Evolutionary conservation across 306 rosid species (phyloP).

Genomic region (Phaseolus lunatus): DNA sequence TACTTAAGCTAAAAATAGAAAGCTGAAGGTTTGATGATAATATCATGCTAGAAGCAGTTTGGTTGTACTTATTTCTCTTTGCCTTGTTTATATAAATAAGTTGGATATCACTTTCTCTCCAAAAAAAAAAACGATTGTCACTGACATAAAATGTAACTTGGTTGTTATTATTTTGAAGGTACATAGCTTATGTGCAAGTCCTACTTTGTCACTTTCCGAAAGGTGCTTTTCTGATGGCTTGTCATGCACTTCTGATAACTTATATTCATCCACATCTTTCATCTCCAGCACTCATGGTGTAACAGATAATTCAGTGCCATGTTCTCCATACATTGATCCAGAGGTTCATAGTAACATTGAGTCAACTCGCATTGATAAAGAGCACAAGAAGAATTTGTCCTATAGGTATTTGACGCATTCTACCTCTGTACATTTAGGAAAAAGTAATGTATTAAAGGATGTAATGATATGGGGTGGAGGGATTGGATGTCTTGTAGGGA

Average conservation of each 20-base stretch:
- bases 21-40: not conserved
- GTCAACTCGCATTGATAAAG: conserved; percentile 42
- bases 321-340: conserved; percentile 62
- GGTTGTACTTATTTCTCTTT: not conserved
- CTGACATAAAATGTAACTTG: conserved; percentile 33
- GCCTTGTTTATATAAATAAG: conserved; percentile 23
- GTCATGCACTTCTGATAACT: conserved; percentile 64
- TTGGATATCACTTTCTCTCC: conserved; percentile 11
- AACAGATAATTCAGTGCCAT: conserved; percentile 54
- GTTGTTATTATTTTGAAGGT: conserved; percentile 61
- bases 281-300: conserved; percentile 51
- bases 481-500: conserved; percentile 58
- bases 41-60: not conserved
- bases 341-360: conserved; percentile 50
- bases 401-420: conserved; percentile 50
- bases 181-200: conserved; percentile 78
- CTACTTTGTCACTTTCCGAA: conserved; percentile 75
- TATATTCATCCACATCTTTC: conserved; percentile 58
- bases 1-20: conserved; percentile 24
- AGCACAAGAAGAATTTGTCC: conserved; percentile 49
- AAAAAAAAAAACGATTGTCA: not conserved
- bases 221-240: conserved; percentile 84
- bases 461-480: conserved; percentile 93
- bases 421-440: conserved; percentile 52
- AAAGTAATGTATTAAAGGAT: conserved; percentile 67